These are phyloP conservation scores for Talaromyces sp. DNA, from an alignment of 2,329 filamentous ascomycete species.

Conservation along the genomic window DNA sequence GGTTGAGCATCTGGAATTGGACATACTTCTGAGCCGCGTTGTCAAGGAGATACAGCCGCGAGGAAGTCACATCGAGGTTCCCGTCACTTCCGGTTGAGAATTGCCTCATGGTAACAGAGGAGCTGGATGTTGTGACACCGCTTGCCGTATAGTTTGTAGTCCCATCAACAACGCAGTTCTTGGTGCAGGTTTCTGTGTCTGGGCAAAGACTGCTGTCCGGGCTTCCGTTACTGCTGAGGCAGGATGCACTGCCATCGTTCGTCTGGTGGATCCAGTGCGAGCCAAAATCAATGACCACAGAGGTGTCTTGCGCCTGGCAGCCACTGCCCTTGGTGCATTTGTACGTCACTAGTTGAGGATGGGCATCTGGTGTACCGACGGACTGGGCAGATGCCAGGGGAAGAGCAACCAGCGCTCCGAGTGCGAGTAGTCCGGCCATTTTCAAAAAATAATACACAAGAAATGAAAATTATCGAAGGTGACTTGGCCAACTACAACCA, in stretches of 20 bases:
- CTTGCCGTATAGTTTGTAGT: slow-evolving; percentile 50
- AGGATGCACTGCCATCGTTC: slow-evolving; percentile 46
- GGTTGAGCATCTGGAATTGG: slow-evolving; percentile 58
- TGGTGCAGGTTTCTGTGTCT: slow-evolving; percentile 45
- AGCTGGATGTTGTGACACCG: slow-evolving; percentile 47
- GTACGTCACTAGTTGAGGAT: slow-evolving; percentile 50
- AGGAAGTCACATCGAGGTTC: slow-evolving; percentile 29
- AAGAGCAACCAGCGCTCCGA: slow-evolving; percentile 29
- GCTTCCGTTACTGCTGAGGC: slow-evolving; percentile 49
- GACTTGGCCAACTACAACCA: background rate
- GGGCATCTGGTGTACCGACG: slow-evolving; percentile 17
- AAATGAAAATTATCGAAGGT: background rate
- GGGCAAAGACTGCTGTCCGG: slow-evolving; percentile 47
- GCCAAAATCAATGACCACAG: slow-evolving; percentile 53
- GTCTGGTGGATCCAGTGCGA: slow-evolving; percentile 54
- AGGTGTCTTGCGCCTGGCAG: slow-evolving; percentile 48
- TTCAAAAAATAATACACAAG: background rate
- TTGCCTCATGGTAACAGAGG: slow-evolving; percentile 43
- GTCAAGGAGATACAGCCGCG: slow-evolving; percentile 60
- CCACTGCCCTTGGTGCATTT: slow-evolving; percentile 47
- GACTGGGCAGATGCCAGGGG: slow-evolving; percentile 26
- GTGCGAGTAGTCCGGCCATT: slow-evolving; percentile 14
- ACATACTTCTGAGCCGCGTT: slow-evolving; percentile 57
- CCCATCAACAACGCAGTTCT: slow-evolving; percentile 53
- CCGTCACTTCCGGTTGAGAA: slow-evolving; percentile 37